Evolutionary conservation across 306 rosid genomes (phyloP), one percentile per base, ranked within the genome.

Genomic region (Sophora flavescens): DNA sequence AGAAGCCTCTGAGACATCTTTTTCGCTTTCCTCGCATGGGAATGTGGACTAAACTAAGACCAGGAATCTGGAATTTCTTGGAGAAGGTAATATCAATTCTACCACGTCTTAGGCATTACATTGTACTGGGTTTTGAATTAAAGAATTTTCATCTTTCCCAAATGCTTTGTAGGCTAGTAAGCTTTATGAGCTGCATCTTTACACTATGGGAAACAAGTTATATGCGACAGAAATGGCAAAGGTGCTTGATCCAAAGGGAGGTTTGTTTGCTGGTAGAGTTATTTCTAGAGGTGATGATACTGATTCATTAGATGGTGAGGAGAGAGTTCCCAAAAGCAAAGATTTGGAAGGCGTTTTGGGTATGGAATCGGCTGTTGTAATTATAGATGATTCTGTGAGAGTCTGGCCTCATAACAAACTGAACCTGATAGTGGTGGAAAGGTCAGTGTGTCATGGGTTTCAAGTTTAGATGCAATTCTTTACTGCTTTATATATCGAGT

Each of bases 171-270:
- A 96, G 99, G 99, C 99, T 66, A 89, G 99, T 70, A 89, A 89
- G 82, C 97, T 96, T 57, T 96, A 33, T 84, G 99, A 96, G 90
- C 74, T 96, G 83, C 99, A 96, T 91, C 93, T 96, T 56, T 96
- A 96, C 86, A 96, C 99, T 1, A 96, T 96, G 99, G 99, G 99
- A 67, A 96, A 96, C 92, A 96, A 96, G 84, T 72, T 89, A 70
- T 96, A 96, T 80, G 99, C 99, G 4, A 96, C 99, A 18, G 96
- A 96, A 87, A 96, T 96, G 99, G 98, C 99, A n/a, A 96, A 92
- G 87, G 89, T 96, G 79, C 97, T 96, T 66, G 99, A 96, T 86
- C 99, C 99, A 12, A 91, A 81, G 54, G 97, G 97, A 52, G 85
- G 64, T 56, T 79, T 96, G 74, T 96, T 96, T 91, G 77, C 91